A percentile compares a stretch with the other conserved stretches of the same genome.
Conservation (phyloP, 805 yeast genomes). For the Saccharomycopsis fibuligera region DNA sequence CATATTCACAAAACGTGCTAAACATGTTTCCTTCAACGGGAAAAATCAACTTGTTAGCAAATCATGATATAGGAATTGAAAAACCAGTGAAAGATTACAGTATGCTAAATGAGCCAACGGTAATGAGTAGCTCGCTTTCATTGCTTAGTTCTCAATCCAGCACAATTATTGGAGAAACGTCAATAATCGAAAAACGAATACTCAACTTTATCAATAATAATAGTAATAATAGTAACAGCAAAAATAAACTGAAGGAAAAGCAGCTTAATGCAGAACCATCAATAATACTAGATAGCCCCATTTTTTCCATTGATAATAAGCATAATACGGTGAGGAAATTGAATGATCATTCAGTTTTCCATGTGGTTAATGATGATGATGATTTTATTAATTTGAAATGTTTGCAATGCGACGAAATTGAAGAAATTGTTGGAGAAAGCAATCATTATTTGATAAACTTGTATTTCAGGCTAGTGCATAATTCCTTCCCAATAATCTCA, state of each 20-base stretch:
- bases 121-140: constrained; percentile 26
- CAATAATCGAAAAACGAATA: constrained; percentile 25
- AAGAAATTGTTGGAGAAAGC: constrained; percentile 25
- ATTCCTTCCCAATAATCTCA: constrained; percentile 26
- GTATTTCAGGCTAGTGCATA: constrained; percentile 27
- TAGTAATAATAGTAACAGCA: constrained; percentile 1
- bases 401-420: constrained; percentile 28
- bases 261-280: neutral
- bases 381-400: constrained; percentile 25
- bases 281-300: constrained; percentile 10
- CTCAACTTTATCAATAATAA: too few relatives aligned
- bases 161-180: constrained; percentile 25
- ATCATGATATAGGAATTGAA: constrained; percentile 21
- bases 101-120: constrained; percentile 26
- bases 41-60: constrained; percentile 8
- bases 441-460: constrained; percentile 24
- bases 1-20: constrained; percentile 21
- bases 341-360: constrained; percentile 24
- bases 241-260: constrained; percentile 16
- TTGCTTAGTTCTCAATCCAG: constrained; percentile 27
- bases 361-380: constrained; percentile 26
- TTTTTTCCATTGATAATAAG: constrained; percentile 8
- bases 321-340: constrained; percentile 23
- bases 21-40: constrained; percentile 9
- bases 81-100: constrained; percentile 28